Conservation (phyloP, 345 rosid genomes). For the Aquilaria sinensis region DNA sequence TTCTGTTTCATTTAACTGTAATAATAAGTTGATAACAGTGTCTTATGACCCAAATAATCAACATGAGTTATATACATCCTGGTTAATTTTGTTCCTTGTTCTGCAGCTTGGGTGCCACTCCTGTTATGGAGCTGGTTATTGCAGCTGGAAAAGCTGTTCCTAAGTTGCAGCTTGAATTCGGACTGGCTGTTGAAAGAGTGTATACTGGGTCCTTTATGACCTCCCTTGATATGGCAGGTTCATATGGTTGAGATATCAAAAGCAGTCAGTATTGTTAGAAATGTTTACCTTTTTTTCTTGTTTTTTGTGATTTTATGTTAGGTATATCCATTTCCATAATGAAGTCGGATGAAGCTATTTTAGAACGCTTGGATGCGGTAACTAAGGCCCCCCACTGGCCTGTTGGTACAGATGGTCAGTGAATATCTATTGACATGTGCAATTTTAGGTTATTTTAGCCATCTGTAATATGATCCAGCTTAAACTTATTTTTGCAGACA, state of each 20-base stretch:
- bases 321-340: constrained; percentile 93
- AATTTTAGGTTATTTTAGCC: background rate
- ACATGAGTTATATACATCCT: too few species aligned
- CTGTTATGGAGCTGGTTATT: constrained; percentile 92
- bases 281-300: constrained; percentile 7
- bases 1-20: too few species aligned
- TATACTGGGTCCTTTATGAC: constrained; percentile 97
- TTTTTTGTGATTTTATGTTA: constrained; percentile 20
- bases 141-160: constrained; percentile 92
- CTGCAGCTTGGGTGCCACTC: constrained; percentile 87
- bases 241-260: constrained; percentile 9
- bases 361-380: constrained; percentile 76
- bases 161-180: constrained; percentile 86
- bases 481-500: too few species aligned
- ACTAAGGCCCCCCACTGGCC: constrained; percentile 99
- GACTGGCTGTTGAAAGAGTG: constrained; percentile 96
- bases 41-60: too few species aligned
- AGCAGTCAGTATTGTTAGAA: constrained; percentile 1
- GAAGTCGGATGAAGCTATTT: constrained; percentile 68
- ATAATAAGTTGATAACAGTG: too few species aligned
- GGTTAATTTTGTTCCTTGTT: constrained; percentile 4
- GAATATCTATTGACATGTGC: background rate
- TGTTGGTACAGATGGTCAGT: constrained; percentile 78
- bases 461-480: background rate
- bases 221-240: constrained; percentile 99